Conservation (phyloP, 2,329 filamentous ascomycete genomes). For the Claviceps capensis region DNA sequence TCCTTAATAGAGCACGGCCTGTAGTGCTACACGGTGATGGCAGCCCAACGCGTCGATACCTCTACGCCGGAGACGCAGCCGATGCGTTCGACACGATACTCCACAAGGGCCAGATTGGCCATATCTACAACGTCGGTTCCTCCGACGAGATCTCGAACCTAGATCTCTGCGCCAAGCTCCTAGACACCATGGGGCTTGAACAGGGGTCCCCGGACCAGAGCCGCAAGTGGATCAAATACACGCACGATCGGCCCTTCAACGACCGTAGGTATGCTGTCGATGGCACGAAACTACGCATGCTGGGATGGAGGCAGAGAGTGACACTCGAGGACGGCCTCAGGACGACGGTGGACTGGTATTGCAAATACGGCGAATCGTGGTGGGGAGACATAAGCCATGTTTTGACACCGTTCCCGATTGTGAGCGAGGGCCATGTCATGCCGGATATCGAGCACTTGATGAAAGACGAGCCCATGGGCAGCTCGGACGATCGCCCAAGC, state of each 20-base stretch:
- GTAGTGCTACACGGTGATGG: slow-evolving; percentile 68
- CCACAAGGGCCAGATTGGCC: slow-evolving; percentile 59
- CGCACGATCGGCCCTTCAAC: slow-evolving; percentile 66
- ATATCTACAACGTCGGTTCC: slow-evolving; percentile 74
- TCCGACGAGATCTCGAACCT: slow-evolving; percentile 66
- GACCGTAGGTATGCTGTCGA: slow-evolving; percentile 62
- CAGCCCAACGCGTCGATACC: slow-evolving; percentile 58
- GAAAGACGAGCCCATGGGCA: slow-evolving; percentile 19
- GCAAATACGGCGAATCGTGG: slow-evolving; percentile 50
- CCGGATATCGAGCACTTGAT: slow-evolving; percentile 29
- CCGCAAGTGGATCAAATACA: slow-evolving; percentile 57
- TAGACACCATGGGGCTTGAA: slow-evolving; percentile 46
- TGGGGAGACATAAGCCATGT: slow-evolving; percentile 60
- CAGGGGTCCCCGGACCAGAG: slow-evolving; percentile 37
- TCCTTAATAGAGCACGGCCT: slow-evolving; percentile 51
- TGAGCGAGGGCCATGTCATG: slow-evolving; percentile 40
- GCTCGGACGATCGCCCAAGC: slow-evolving; percentile 9
- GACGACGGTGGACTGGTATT: slow-evolving; percentile 58
- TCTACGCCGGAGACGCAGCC: slow-evolving; percentile 66
- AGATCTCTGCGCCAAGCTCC: slow-evolving; percentile 50
- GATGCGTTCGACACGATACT: slow-evolving; percentile 77
- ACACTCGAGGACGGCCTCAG: slow-evolving; percentile 48
- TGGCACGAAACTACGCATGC: slow-evolving; percentile 48
- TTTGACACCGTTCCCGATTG: slow-evolving; percentile 52
- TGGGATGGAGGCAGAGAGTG: slow-evolving; percentile 59